Percentiles rank a stretch among this genome's conserved stretches.
Conservation (phyloP, 805 yeast species). For the Candida xiaguanensis region DNA sequence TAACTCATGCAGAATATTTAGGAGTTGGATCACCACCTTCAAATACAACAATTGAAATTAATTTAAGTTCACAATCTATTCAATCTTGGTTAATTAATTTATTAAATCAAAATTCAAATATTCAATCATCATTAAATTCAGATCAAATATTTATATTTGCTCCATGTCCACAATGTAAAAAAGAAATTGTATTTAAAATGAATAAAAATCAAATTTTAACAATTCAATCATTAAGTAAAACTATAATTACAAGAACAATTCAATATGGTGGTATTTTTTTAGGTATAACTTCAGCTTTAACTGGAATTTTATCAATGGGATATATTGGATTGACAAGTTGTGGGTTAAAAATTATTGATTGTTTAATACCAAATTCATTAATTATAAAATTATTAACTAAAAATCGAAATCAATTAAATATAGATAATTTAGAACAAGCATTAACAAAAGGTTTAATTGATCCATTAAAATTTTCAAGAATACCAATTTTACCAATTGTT, state of each 20-base stretch:
- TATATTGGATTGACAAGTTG: constrained; percentile 35
- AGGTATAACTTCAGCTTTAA: constrained; percentile 37
- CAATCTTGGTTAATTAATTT: constrained; percentile 4
- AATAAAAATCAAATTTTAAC: constrained; percentile 24
- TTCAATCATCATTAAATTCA: too few species aligned
- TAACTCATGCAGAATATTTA: constrained; percentile 8
- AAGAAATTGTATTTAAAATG: constrained; percentile 30
- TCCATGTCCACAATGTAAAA: constrained; percentile 41
- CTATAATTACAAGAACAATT: constrained; percentile 17
- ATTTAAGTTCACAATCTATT: not conserved
- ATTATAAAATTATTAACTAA: constrained; percentile 23
- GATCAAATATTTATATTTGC: constrained; percentile 20
- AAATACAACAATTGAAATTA: constrained; percentile 10
- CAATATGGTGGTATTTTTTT: constrained; percentile 30
- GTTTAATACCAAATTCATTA: constrained; percentile 30
- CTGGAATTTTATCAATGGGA: constrained; percentile 38
- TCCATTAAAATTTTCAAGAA: constrained; percentile 33
- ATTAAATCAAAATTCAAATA: too few species aligned
- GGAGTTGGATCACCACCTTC: constrained; percentile 12
- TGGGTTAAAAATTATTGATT: constrained; percentile 36
- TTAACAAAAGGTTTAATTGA: constrained; percentile 28
- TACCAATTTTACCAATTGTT: constrained; percentile 37
- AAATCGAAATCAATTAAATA: constrained; percentile 10
- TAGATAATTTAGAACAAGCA: constrained; percentile 29
- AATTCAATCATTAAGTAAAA: constrained; percentile 14